These are phyloP conservation scores for Barnettozyma pratensis DNA, from an alignment of 805 yeast species.

Conservation along the genomic window DNA sequence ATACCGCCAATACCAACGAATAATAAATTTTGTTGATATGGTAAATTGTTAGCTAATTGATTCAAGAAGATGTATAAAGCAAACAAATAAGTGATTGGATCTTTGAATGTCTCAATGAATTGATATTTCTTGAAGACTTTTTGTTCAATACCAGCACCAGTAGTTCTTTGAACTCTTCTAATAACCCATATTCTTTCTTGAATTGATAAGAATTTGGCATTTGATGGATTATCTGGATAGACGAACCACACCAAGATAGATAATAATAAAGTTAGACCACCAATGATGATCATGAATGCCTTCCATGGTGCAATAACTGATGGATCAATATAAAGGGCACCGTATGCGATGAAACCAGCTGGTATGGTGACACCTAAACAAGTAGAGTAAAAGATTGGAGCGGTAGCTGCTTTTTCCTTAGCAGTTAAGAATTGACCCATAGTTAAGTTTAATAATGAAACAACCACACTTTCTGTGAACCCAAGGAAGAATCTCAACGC, in stretches of 20 bases:
- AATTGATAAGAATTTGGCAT: conserved; percentile 39
- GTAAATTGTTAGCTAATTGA: conserved; percentile 47
- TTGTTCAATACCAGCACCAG: conserved; percentile 39
- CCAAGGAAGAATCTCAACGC: conserved; percentile 48
- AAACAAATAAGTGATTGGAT: conserved; percentile 43
- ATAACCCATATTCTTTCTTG: conserved; percentile 28
- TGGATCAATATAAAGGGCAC: conserved; percentile 28
- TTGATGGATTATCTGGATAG: conserved; percentile 55
- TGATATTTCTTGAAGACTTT: conserved; percentile 43
- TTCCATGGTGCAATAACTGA: conserved; percentile 40
- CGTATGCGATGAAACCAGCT: conserved; percentile 44
- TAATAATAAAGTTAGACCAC: conserved; percentile 44
- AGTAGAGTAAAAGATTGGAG: conserved; percentile 48
- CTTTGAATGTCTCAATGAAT: conserved; percentile 44
- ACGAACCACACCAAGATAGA: conserved; percentile 30
- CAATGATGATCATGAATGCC: conserved; percentile 50
- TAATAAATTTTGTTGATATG: conserved; percentile 47
- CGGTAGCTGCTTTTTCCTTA: conserved; percentile 43
- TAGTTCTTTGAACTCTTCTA: conserved; percentile 37
- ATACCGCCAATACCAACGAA: conserved; percentile 42
- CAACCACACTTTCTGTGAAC: conserved; percentile 39
- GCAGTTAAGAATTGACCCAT: conserved; percentile 46
- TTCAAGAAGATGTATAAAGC: conserved; percentile 36
- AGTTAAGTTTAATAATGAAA: conserved; percentile 41
- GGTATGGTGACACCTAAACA: conserved; percentile 50